These are phyloP conservation scores for Lactuca sativa DNA, from an alignment of 129 eudicot species.

Conservation along the genomic window DNA sequence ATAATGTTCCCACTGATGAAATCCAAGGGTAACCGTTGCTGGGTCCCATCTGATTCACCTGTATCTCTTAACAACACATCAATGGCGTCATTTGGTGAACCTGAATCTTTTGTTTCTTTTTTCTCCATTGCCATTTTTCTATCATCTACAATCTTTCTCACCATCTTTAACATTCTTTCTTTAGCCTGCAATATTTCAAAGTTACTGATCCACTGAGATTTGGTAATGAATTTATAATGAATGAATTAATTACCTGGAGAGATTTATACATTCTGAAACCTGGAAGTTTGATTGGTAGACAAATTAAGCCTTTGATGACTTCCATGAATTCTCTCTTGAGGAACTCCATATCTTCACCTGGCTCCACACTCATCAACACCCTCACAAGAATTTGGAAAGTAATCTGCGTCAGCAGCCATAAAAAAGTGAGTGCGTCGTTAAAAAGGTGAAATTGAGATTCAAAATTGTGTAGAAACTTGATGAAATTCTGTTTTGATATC, in stretches of 20 bases:
- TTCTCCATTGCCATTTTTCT: constrained; percentile 53
- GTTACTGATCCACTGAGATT: constrained; percentile 5
- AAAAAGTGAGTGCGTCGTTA: not conserved
- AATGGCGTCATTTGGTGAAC: constrained; percentile 55
- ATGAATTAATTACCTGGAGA: constrained; percentile 59
- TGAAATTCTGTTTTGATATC: too few species aligned
- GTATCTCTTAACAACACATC: constrained; percentile 70
- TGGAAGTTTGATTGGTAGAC: constrained; percentile 83
- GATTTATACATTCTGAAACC: constrained; percentile 86
- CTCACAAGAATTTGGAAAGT: constrained; percentile 75
- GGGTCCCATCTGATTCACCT: constrained; percentile 48
- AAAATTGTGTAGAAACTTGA: not conserved
- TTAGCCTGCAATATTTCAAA: constrained; percentile 55
- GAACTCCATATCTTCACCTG: constrained; percentile 81
- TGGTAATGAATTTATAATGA: not conserved
- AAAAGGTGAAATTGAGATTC: not conserved
- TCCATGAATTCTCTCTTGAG: constrained; percentile 75
- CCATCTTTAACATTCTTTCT: constrained; percentile 59
- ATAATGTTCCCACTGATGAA: constrained; percentile 72
- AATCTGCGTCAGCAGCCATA: constrained; percentile 37
- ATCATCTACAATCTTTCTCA: constrained; percentile 57
- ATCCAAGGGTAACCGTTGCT: constrained; percentile 54
- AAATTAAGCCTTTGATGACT: constrained; percentile 86
- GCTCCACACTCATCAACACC: constrained; percentile 70
- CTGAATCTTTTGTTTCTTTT: constrained; percentile 25